Evolutionary conservation across 148 eudicot species (phyloP).

Genomic region (Amaranthus palmeri): DNA sequence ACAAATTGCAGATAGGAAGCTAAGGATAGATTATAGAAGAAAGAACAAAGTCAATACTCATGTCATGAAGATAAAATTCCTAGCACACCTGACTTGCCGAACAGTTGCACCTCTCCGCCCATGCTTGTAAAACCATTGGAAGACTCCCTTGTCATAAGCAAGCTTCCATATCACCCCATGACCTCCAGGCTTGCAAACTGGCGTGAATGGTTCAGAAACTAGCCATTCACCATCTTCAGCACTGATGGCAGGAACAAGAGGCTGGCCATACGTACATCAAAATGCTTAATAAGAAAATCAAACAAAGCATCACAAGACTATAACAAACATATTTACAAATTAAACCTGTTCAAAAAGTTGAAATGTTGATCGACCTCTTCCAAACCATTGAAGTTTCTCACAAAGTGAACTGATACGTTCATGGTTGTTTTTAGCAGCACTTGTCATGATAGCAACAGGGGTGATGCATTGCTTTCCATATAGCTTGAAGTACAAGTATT

Average conservation of each 20-base stretch:
- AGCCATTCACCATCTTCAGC: conserved; percentile 92
- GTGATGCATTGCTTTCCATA: conserved; percentile 84
- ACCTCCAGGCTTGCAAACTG: conserved; percentile 97
- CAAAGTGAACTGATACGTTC: conserved; percentile 69
- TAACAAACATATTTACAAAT: conserved; percentile 13
- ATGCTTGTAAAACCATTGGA: conserved; percentile 78
- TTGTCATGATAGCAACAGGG: conserved; percentile 98
- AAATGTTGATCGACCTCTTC: conserved; percentile 83
- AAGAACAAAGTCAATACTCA: conserved; percentile 5
- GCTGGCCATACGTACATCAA: conserved; percentile 49
- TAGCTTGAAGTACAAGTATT: conserved; percentile 84
- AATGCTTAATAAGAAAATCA: conserved; percentile 16
- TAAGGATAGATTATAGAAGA: not conserved
- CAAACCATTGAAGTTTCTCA: conserved; percentile 82
- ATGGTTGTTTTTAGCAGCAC: conserved; percentile 92
- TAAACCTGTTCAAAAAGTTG: conserved; percentile 88
- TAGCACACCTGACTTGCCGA: conserved; percentile 83
- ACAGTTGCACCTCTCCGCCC: conserved; percentile 91
- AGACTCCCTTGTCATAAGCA: conserved; percentile 83
- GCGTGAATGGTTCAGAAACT: conserved; percentile 61
- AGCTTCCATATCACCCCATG: conserved; percentile 99
- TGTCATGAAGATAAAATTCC: conserved; percentile 12
- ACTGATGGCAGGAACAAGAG: conserved; percentile 94
- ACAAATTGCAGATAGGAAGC: not conserved
- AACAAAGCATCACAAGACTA: conserved; percentile 6